Base-by-base conservation (phyloP, 805 yeast species). In the Saccharomycopsis malanga region DNA sequence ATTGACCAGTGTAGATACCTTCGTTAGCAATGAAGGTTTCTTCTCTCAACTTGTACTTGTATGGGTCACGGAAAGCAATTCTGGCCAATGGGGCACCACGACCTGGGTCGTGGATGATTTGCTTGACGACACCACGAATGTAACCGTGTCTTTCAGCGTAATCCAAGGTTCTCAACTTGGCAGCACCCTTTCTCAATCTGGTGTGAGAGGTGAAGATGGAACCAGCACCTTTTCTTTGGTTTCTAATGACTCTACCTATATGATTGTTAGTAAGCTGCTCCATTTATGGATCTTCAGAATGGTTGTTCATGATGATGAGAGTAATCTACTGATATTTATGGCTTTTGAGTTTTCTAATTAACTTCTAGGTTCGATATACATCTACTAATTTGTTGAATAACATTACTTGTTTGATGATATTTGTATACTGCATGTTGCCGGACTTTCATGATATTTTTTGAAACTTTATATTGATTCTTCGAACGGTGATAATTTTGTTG, bases 211-310 rank as follows among this genome's bases (percentile, higher is more conserved):
- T 84, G 88, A 93, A 93, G 83, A 93, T 88, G 69, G 98, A 91
- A 72, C 98, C 98, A 76, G 96, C 96, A 85, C 98, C 98, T 81
- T 93, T 93, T 88, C 99, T 89, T 84, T 93, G 99, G 84, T 93
- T 93, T 81, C 98, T 95, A 81, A 93, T 93, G 78, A 93, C 99
- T 84, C 98, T 87, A 86, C 96, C 96, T 81, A 65, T 65, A 48
- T 22, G 37, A 24, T 29, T 21, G 45, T 44, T 21, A 45, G 10
- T 24, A 17, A n/a, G 21, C 10, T 34, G n/a, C 21, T 4, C 27
- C 38, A 12, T 17, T n/a, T n/a, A n/a, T n/a, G n/a, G n/a, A 23
- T 22, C 20, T 12, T 5, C 20, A 44, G n/a, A 15, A 17, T 22
- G 5, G 22, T 6, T 24, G 21, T 30, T 18, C 24, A 42, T 14